Base-by-base conservation (phyloP, 495 filamentous ascomycete species). In the Usnea hakonensis region DNA sequence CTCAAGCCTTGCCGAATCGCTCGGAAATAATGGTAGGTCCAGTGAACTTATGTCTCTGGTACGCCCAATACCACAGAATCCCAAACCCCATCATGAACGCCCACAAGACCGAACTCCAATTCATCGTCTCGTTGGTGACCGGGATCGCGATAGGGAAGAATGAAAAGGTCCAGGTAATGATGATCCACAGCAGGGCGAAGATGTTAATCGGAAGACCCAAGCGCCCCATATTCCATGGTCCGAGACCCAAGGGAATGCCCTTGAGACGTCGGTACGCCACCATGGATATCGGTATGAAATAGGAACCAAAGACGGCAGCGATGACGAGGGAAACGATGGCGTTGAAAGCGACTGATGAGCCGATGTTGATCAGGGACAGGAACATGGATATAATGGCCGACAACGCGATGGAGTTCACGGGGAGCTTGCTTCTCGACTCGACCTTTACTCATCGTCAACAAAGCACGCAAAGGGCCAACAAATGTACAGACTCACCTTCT, bases 331-430 rank as follows among this genome's bases (percentile, higher is more conserved):
- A 57, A 30, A 57, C 0, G 14, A 57, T 5, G 14, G 54, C 54
- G 32, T 33, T 57, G 32, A 57, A 57, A 30, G 54, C 54, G 28
- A 33, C 33, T 33, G 54, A 57, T 30, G 54, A 57, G 14, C 17
- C 54, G 33, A 57, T 38, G 33, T 57, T 57, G 32, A 57, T 57
- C 17, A 57, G 54, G n/a, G 21, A 3, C 21, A 32, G 28, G 26
- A 57, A 8, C 30, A 57, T 57, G 2, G 54, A 14, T 30, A 57
- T 57, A n/a, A 37, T 26, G 14, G 54, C 54, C 5, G 28, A 30
- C n/a, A 57, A 33, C n/a, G 33, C 26, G n/a, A 57, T 57, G 33
- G 54, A 26, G n/a, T 57, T 57, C 14, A 57, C 32, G 5, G 54
- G 54, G n/a, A 57, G 28, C 17, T 38, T 57, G 32, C 36, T 32